These are phyloP conservation scores for Saksenaea vasiformis DNA, from an alignment of 371 early-diverging fungal species.

Conservation along the genomic window DNA sequence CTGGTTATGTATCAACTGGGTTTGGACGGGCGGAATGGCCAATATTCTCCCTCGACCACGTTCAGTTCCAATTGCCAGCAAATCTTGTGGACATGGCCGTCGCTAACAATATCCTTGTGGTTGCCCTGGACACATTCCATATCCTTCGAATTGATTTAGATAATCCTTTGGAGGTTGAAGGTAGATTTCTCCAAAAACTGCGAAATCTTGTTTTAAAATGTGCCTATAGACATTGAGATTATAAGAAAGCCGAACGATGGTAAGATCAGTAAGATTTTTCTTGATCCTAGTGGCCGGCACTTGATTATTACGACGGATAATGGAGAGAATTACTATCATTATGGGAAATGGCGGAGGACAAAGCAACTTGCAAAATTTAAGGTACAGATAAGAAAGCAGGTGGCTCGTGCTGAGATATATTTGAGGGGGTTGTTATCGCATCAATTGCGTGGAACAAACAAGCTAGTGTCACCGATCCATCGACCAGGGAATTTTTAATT, in stretches of 20 bases:
- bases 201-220: neutral
- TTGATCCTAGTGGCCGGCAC: conserved; percentile 77
- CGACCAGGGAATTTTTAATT: conserved; percentile 76
- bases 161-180: conserved; percentile 34
- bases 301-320: conserved; percentile 70
- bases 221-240: conserved; percentile 61
- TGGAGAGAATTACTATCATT: conserved; percentile 78
- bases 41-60: neutral
- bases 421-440: conserved; percentile 64
- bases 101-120: conserved; percentile 76
- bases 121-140: conserved; percentile 67
- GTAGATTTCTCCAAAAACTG: conserved; percentile 5
- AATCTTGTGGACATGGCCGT: conserved; percentile 71
- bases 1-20: neutral
- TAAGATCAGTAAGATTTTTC: conserved; percentile 61
- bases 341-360: conserved; percentile 73
- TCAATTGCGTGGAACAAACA: conserved; percentile 79
- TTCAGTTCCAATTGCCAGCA: conserved; percentile 23
- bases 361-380: conserved; percentile 70
- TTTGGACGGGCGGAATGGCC: conserved; percentile 1
- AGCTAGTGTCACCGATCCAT: conserved; percentile 33
- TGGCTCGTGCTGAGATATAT: neutral
- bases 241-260: conserved; percentile 51
- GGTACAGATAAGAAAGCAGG: conserved; percentile 38
- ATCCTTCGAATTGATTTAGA: conserved; percentile 77